These are phyloP conservation scores for Rhynchospora pubera DNA, from an alignment of 176 grass and related monocot species.

Conservation along the genomic window DNA sequence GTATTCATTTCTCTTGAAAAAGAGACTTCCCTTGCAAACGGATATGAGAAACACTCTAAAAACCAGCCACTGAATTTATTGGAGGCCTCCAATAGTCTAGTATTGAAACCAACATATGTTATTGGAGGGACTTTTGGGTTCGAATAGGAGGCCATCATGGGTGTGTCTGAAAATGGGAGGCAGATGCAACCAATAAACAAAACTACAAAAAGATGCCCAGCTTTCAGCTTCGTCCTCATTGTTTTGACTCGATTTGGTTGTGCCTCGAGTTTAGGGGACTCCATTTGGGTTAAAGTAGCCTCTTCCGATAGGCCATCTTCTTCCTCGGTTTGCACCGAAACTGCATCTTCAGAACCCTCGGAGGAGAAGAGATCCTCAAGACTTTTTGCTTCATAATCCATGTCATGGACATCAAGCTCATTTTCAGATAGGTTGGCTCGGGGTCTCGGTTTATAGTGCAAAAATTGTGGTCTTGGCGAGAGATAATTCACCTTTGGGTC, in stretches of 20 bases:
- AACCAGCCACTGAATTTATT: conserved; percentile 49
- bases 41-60: conserved; percentile 33
- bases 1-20: conserved; percentile 32
- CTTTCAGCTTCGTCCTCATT: background rate
- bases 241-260: background rate
- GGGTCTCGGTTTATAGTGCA: conserved; percentile 75
- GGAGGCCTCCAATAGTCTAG: conserved; percentile 19
- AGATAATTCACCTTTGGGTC: conserved; percentile 86
- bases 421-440: conserved; percentile 30
- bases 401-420: background rate
- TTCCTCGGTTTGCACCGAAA: conserved; percentile 25
- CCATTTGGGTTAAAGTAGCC: background rate
- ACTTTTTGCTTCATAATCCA: conserved; percentile 10
- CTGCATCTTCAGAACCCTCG: conserved; percentile 41
- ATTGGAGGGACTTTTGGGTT: conserved; percentile 44
- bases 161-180: conserved; percentile 29
- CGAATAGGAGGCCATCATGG: conserved; percentile 30
- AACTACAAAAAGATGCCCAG: conserved; percentile 37
- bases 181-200: conserved; percentile 33
- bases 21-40: conserved; percentile 9
- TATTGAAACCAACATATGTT: conserved; percentile 35
- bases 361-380: conserved; percentile 56
- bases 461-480: conserved; percentile 77
- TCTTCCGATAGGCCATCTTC: conserved; percentile 30
- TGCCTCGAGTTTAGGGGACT: background rate